phyloP scores from a whole-genome alignment of 306 rosid genomes.

The Castanopsis chinensis region DNA sequence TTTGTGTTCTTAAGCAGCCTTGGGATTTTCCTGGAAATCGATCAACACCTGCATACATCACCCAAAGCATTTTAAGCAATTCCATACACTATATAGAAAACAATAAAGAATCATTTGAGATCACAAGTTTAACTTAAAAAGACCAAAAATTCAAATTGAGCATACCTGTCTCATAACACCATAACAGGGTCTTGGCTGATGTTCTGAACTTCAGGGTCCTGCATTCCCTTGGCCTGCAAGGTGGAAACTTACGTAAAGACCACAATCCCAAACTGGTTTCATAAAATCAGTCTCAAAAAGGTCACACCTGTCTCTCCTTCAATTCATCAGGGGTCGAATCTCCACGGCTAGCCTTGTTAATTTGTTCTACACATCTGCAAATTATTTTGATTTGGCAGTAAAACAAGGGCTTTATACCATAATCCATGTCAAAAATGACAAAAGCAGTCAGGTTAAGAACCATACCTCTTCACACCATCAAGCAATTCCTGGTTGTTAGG shows the following conservation, averaged over 20 bases:
- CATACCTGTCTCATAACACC: constrained; percentile 99
- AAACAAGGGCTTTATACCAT: not conserved
- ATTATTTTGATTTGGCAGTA: constrained; percentile 6
- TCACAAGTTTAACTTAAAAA: not conserved
- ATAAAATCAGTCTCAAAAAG: not conserved
- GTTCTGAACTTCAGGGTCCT: constrained; percentile 96
- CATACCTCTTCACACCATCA: constrained; percentile 78
- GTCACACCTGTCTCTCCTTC: constrained; percentile 92
- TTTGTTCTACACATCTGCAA: constrained; percentile 83
- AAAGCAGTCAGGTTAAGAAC: not conserved
- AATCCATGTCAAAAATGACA: not conserved
- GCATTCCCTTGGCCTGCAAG: constrained; percentile 89
- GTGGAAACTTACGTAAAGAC: not conserved
- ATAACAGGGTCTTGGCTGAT: constrained; percentile 94
- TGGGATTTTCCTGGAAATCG: constrained; percentile 98
- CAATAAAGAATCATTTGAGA: not conserved
- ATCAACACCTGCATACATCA: constrained; percentile 65
- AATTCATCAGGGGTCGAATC: constrained; percentile 85
- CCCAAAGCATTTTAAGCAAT: constrained; percentile 13
- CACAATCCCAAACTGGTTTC: not conserved
- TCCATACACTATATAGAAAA: not conserved
- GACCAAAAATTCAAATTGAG: not conserved
- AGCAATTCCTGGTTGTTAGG: constrained; percentile 77
- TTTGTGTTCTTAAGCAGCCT: constrained; percentile 89
- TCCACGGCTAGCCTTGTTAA: constrained; percentile 93